Evolutionary conservation across 768 basidiomycete species (phyloP), one percentile per base, ranked within the genome.

Genomic region (Clitopilus passeckerianus): DNA sequence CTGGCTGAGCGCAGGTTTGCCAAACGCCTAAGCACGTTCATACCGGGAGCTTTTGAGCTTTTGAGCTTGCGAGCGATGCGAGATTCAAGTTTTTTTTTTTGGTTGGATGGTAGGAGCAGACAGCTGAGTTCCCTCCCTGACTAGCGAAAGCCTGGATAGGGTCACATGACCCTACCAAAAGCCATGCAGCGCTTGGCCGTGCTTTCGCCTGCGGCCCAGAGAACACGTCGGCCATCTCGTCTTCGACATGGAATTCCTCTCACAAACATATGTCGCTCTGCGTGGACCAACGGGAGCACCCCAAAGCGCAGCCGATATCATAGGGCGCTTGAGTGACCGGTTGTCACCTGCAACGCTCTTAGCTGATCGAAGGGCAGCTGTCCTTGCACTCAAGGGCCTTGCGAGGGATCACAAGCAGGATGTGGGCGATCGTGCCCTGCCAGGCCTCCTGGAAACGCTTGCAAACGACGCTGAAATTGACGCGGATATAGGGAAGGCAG

Each of bases 311-410:
- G 74, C 81, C 22, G 94, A 96, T 59, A 94, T 93, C 20, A 94
- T 98, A 67, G 82, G 85, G 27, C 87, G 88, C 64, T 87, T 98
- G 63, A 90, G 89, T 64, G 95, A 97, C 70, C 78, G 94, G 30
- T 85, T 99, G 20, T 90, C 93, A 18, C 93, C 95, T n/a, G 86
- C 90, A 3, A 89, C 91, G 0, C 85, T 92, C 23, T 84, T 95
- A 15, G 90, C 94, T 30, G 97, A 98, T 75, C 81, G 97, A 65
- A 84, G 93, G 59, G 96, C 96, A 24, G 90, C 96, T 0, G 89
- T 99, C n/a, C 77, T 97, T 56, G 85, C 93, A 0, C 82, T 99
- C 64, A 98, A 98, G 71, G 96, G 95, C 20, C 86, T 98, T 57
- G 79, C 88, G 52, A 84, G 95, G 60, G 95, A 97, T 72, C 93